phyloP scores from a whole-genome alignment of 441 rosid species.

The Metrosideros polymorpha region DNA sequence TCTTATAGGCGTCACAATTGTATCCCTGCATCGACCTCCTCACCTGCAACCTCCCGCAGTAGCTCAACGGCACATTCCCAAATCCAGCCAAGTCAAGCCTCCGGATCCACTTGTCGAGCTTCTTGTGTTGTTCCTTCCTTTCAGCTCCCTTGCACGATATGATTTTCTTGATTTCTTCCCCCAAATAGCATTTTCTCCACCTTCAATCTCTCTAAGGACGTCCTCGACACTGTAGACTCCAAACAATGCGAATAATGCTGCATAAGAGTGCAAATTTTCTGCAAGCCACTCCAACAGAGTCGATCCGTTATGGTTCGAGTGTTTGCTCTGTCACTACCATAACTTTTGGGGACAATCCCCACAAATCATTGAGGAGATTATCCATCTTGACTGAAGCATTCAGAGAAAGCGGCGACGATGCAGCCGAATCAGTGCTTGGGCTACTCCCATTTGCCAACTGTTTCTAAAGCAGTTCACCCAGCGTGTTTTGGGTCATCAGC shows the following conservation, averaged over 20 bases:
- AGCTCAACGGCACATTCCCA: slow-evolving; percentile 37
- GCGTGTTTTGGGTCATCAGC: slow-evolving; percentile 29
- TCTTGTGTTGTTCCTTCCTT: slow-evolving; percentile 59
- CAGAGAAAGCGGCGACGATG: slow-evolving; percentile 40
- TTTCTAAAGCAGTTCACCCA: slow-evolving; percentile 51
- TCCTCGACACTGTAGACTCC: slow-evolving; percentile 35
- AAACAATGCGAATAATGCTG: slow-evolving; percentile 57
- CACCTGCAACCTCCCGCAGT: slow-evolving; percentile 39
- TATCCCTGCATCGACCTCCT: slow-evolving; percentile 39
- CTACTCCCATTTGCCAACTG: slow-evolving; percentile 39
- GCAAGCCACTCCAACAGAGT: slow-evolving; percentile 44
- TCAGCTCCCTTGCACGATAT: slow-evolving; percentile 52
- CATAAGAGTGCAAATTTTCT: slow-evolving; percentile 43
- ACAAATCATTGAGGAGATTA: slow-evolving; percentile 26
- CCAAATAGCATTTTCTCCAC: slow-evolving; percentile 64
- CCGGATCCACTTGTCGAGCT: slow-evolving; percentile 49
- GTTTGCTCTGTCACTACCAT: slow-evolving; percentile 51
- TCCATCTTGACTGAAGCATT: slow-evolving; percentile 27
- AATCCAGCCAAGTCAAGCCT: slow-evolving; percentile 47
- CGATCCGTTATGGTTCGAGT: slow-evolving; percentile 40
- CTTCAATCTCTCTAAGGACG: slow-evolving; percentile 41
- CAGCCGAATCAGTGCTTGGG: slow-evolving; percentile 58
- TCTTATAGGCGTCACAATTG: slow-evolving; percentile 37
- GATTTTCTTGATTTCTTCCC: slow-evolving; percentile 57
- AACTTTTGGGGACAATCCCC: slow-evolving; percentile 47